Base-by-base conservation (phyloP, 306 rosid genomes). In the Castanopsis chinensis region DNA sequence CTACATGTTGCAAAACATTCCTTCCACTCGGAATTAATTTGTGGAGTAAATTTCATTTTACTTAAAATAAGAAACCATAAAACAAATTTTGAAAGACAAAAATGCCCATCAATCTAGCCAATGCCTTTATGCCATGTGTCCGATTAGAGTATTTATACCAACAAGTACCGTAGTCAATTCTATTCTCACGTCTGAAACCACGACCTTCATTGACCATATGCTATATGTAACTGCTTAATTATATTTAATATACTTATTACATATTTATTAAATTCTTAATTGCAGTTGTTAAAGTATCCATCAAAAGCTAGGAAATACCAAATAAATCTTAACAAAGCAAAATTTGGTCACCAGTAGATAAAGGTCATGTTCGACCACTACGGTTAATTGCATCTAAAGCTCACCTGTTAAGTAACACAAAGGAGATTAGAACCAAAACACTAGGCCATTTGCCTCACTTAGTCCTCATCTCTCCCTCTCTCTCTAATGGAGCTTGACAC, bases 401-500 rank as follows among this genome's bases (percentile, higher is more conserved):
- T 70, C 86, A 69, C 87, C 76, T 33, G 0, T 84, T 87, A 89
- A 92, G 83, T 76, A 72, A 85, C 87, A 87, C 59, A 73, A 37
- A 52, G 63, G 32, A 55, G 81, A 73, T 23, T 77, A 59, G 32
- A 53, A 76, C 76, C 71, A 65, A 79, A 28, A 67, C 83, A 84
- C 71, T 32, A 30, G 56, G 18, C 79, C 84, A 80, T 82, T 82
- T 23, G 82, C 60, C 59, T 78, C 77, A 58, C 8, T 41, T 23
- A 51, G 79, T 80, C 13, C 67, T 54, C 75, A 55, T 83, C 81
- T 81, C 65, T 59, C 72, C 56, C 82, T 58, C 78, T 79, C 80
- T 63, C 70, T 82, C 69, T 76, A 70, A 92, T 91, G 97, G 97
- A 87, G 85, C 74, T 73, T 49, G 85, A 89, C 17, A 67, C 84